Conservation (phyloP, 805 yeast species). For the Nematodospora valgi region DNA sequence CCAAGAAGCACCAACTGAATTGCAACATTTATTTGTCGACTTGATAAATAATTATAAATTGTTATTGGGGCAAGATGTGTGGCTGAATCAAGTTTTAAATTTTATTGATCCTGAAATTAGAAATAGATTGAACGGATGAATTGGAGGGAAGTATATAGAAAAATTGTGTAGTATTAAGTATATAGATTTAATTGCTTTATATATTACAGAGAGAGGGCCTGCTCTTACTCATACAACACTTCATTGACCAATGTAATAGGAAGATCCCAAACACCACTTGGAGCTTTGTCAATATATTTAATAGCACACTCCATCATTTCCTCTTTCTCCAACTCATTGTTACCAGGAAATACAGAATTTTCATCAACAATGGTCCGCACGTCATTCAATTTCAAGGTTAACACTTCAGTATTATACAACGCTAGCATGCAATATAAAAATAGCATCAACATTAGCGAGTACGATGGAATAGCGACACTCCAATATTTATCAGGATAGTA, state of each 20-base stretch:
- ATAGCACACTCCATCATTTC: conserved; percentile 11
- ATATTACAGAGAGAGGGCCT: not conserved
- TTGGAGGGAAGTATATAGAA: conserved; percentile 10
- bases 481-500: conserved; percentile 91
- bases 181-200: not conserved
- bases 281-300: conserved; percentile 50
- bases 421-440: conserved; percentile 70
- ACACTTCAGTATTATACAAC: conserved; percentile 71
- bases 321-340: not conserved
- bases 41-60: conserved; percentile 44
- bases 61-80: conserved; percentile 42
- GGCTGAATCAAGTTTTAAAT: conserved; percentile 28
- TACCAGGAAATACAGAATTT: conserved; percentile 39
- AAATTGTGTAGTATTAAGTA: not conserved
- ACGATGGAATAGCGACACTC: conserved; percentile 78
- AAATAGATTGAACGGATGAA: conserved; percentile 11
- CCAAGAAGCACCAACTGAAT: conserved; percentile 45
- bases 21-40: conserved; percentile 43
- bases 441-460: conserved; percentile 65
- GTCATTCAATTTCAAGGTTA: conserved; percentile 58
- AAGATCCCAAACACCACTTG: conserved; percentile 85
- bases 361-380: conserved; percentile 67
- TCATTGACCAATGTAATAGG: conserved; percentile 69
- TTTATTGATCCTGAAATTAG: conserved; percentile 31
- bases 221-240: conserved; percentile 44